phyloP scores from a whole-genome alignment of 257 asterid species.

The Scutellaria barbata region DNA sequence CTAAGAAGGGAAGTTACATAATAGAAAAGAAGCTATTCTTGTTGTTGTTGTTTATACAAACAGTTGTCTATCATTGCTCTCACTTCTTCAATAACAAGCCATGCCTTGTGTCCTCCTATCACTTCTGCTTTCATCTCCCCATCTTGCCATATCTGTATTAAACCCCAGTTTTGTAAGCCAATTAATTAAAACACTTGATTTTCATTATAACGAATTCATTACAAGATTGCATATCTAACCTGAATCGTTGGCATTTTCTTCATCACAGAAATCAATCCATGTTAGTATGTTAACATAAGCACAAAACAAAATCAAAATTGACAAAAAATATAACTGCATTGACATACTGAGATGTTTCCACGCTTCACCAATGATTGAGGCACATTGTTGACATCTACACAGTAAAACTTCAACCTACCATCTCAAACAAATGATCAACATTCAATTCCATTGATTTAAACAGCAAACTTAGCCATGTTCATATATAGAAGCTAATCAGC shows the following conservation, averaged over 20 bases:
- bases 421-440: background rate
- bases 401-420: slow-evolving; percentile 67
- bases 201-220: background rate
- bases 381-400: slow-evolving; percentile 87
- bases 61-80: slow-evolving; percentile 69
- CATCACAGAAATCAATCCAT: background rate
- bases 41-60: slow-evolving; percentile 32
- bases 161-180: too few species aligned
- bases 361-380: slow-evolving; percentile 81
- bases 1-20: background rate
- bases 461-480: too few species aligned
- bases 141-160: slow-evolving; percentile 77
- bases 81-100: slow-evolving; percentile 97
- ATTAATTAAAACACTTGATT: too few species aligned
- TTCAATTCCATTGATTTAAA: background rate
- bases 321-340: background rate
- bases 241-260: slow-evolving; percentile 99
- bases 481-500: too few species aligned
- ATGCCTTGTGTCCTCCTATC: slow-evolving; percentile 92
- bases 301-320: background rate
- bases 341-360: slow-evolving; percentile 79
- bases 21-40: background rate
- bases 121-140: slow-evolving; percentile 96
- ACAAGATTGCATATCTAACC: slow-evolving; percentile 47
- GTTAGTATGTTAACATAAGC: background rate